Conservation (phyloP, 306 rosid genomes). For the Sechiopsis laciniata region DNA sequence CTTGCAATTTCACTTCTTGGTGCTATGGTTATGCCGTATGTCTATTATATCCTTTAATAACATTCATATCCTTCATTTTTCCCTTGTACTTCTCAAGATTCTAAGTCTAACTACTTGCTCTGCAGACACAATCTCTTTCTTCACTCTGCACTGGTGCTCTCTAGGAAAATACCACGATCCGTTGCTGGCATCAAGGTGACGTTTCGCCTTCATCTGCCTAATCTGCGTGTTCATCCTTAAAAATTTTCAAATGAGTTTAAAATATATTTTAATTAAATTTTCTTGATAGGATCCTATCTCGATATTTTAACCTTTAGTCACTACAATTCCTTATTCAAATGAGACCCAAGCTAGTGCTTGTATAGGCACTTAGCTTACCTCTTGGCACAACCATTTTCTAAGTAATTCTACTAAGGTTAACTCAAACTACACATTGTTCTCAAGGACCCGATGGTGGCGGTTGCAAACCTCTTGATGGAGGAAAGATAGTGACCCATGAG, state of each 20-base stretch:
- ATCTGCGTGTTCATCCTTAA: neutral
- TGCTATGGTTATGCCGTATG: slow-evolving; percentile 99
- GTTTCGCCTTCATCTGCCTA: slow-evolving; percentile 22
- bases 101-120: slow-evolving; percentile 25
- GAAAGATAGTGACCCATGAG: no score
- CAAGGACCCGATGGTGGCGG: no score
- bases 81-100: slow-evolving; percentile 10
- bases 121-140: slow-evolving; percentile 95
- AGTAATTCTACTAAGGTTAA: no score
- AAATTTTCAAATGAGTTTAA: neutral
- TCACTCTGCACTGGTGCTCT: slow-evolving; percentile 94
- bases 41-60: slow-evolving; percentile 24
- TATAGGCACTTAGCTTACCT: no score
- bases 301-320: no score
- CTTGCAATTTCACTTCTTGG: slow-evolving; percentile 98
- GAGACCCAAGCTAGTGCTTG: no score
- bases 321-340: no score
- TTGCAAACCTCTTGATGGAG: no score
- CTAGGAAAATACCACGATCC: slow-evolving; percentile 88
- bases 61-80: slow-evolving; percentile 14
- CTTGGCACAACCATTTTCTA: no score
- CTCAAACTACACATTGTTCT: no score
- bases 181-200: slow-evolving; percentile 68
- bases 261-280: no score
- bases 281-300: no score